Percentiles rank a stretch among this genome's conserved stretches.
Evolutionary conservation across 106 monocot species (phyloP).

Genomic region (Acorus calamus): DNA sequence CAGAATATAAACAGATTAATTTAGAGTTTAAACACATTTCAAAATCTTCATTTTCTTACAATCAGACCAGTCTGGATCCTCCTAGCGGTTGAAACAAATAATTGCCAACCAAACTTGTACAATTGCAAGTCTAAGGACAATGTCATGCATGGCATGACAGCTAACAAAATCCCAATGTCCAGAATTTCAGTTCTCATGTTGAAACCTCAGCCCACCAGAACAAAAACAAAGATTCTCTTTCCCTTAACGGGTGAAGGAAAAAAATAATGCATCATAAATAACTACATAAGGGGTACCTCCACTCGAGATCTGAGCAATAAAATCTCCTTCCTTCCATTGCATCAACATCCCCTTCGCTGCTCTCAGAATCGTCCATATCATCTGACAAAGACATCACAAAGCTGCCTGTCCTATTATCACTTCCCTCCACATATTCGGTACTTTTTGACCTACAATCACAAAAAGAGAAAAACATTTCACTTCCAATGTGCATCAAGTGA

Average conservation of each 20-base stretch:
- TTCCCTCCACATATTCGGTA: not conserved
- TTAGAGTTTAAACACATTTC: no score
- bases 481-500: no score
- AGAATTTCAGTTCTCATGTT: no score
- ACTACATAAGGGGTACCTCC: slow-evolving; percentile 14
- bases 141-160: no score
- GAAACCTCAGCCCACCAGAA: no score
- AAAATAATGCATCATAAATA: no score
- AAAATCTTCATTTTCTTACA: no score
- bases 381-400: slow-evolving; percentile 32
- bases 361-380: slow-evolving; percentile 10
- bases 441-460: not conserved
- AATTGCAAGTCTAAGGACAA: not conserved
- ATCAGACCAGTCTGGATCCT: no score
- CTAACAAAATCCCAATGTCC: no score
- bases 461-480: not conserved
- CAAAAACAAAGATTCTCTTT: no score
- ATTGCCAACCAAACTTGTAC: not conserved
- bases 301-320: slow-evolving; percentile 26
- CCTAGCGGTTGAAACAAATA: not conserved
- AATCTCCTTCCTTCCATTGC: slow-evolving; percentile 27
- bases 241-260: no score
- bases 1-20: no score
- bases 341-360: not conserved
- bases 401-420: not conserved